phyloP scores from a whole-genome alignment of 805 yeast species.

The Wickerhamomyces rabaulensis region DNA sequence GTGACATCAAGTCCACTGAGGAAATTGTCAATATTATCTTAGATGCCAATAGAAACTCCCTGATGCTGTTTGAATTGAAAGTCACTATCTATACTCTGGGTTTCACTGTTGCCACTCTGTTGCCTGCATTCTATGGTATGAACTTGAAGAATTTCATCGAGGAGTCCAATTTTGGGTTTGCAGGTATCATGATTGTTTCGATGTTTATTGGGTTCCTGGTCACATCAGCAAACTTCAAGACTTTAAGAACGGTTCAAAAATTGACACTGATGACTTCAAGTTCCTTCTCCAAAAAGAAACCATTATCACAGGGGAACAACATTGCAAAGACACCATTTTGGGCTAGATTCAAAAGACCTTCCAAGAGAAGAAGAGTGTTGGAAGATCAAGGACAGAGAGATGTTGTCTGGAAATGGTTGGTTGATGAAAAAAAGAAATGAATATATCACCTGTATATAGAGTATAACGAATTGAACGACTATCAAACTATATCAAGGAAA shows the following conservation, averaged over 20 bases:
- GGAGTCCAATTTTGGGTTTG: conserved; percentile 61
- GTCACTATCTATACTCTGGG: conserved; percentile 82
- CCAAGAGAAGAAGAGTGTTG: background rate
- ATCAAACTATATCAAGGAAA: too few species aligned
- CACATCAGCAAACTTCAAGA: conserved; percentile 51
- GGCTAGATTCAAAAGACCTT: conserved; percentile 13
- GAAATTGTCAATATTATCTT: conserved; percentile 88
- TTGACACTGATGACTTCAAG: conserved; percentile 50
- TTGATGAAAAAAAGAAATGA: conserved; percentile 37
- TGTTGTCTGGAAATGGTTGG: conserved; percentile 51
- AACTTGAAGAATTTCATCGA: conserved; percentile 74
- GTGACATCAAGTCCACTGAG: conserved; percentile 85
- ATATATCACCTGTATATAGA: background rate
- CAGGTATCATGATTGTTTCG: conserved; percentile 47
- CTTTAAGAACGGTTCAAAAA: conserved; percentile 56
- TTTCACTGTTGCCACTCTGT: conserved; percentile 73
- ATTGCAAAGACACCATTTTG: conserved; percentile 14
- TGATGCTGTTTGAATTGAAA: conserved; percentile 82
- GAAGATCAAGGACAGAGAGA: conserved; percentile 33
- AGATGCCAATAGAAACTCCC: conserved; percentile 85
- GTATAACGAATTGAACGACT: background rate
- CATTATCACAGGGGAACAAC: background rate
- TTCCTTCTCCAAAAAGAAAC: background rate
- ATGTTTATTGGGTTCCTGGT: conserved; percentile 48
- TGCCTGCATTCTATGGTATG: conserved; percentile 91